Base-by-base conservation (phyloP, 2,329 filamentous ascomycete genomes). In the Diplodia corticola region DNA sequence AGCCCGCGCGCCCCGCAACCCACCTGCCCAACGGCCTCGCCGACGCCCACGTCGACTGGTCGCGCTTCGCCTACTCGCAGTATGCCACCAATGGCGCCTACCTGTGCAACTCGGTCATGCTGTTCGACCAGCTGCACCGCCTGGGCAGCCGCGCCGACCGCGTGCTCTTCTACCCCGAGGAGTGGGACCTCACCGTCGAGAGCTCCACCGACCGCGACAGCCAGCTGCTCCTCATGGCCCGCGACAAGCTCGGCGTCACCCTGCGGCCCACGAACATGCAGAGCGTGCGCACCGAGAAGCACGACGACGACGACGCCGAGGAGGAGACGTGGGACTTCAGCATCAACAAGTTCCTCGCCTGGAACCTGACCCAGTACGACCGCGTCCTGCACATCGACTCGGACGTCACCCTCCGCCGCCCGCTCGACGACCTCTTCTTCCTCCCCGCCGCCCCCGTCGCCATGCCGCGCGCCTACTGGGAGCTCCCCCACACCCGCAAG, bases 381-480 rank as follows among this genome's bases (percentile, higher is more conserved):
- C 81, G 86, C 46, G 80, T 88, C 24, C 79, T 88, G 37, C 80
- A 83, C 60, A 76, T 88, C 53, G 86, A 91, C 73, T 89, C 88
- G 9, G 89, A 92, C 71, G 81, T 86, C 24, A 85, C 85, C 1
- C 77, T 92, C 3, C 81, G 90, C 12, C 70, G 88, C 67, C 77
- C 81, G 24, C 84, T 92, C 81, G 90, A 92, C 70, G 89, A 91
- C 64, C 81, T 92, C 0, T 92, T 92, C 77, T 83, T 89, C 30
- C 80, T 90, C 1, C 90, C 89, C 0, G 74, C 79, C 1, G 82
- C 84, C 1, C 80, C 84, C 0, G 83, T 89, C 4, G 89, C 89
- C 2, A 88, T 91, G 84, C 88, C 89, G 1, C 85, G 87, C 35
- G 90, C 89, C 9, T 91, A 92, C 74, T 92, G 89, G 89, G 79